Evolutionary conservation across 805 yeast genomes (phyloP).

Genomic region (Blastobotrys chiropterorum): DNA sequence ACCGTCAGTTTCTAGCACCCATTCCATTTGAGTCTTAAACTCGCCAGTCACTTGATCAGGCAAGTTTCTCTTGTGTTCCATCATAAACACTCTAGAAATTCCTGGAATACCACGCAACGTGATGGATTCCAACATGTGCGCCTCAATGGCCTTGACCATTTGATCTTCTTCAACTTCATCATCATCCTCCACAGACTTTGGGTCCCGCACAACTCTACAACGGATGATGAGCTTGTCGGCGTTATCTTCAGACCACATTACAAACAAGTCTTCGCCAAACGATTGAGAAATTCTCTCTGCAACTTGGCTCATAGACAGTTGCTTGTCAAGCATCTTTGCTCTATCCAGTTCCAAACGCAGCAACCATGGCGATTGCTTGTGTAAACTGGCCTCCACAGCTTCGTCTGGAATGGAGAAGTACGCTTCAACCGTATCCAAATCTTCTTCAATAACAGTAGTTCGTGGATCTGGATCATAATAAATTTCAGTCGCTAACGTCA

Average conservation of each 20-base stretch:
- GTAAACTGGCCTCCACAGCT: constrained; percentile 87
- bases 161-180: constrained; percentile 96
- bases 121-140: constrained; percentile 92
- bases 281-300: constrained; percentile 91
- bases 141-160: constrained; percentile 88
- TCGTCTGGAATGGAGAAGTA: constrained; percentile 98
- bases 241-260: constrained; percentile 98
- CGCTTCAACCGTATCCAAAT: constrained; percentile 93
- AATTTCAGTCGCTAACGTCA: constrained; percentile 95
- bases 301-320: constrained; percentile 95
- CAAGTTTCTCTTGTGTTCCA: constrained; percentile 33
- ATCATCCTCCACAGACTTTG: constrained; percentile 87
- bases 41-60: constrained; percentile 75
- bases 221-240: constrained; percentile 95
- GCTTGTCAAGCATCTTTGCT: constrained; percentile 98
- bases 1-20: constrained; percentile 99
- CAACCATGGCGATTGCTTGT: constrained; percentile 97
- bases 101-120: constrained; percentile 94
- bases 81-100: constrained; percentile 73
- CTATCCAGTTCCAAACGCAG: constrained; percentile 95
- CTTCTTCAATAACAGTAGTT: constrained; percentile 93
- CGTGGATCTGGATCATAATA: constrained; percentile 98
- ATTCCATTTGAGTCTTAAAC: constrained; percentile 81
- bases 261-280: constrained; percentile 91
- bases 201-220: constrained; percentile 97